Evolutionary conservation across 2,329 filamentous ascomycete genomes (phyloP).

Genomic region (Bretziella fagacearum): DNA sequence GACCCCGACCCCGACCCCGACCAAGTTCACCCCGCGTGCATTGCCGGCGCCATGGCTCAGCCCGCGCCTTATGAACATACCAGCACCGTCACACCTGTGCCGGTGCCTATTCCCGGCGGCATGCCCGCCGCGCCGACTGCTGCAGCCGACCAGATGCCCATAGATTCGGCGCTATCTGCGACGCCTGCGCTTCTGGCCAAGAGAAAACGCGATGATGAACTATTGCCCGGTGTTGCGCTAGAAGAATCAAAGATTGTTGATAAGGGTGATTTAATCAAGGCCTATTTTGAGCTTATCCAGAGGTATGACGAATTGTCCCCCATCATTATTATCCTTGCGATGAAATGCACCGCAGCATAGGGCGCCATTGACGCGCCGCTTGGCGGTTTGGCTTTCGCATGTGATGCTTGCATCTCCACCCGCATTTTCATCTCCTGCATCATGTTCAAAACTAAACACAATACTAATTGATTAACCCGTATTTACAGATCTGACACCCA

Average conservation of each 20-base stretch:
- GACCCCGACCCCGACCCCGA: not conserved
- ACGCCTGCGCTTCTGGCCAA: conserved; percentile 27
- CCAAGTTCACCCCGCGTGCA: not conserved
- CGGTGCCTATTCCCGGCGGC: conserved; percentile 6
- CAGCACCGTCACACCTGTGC: conserved; percentile 19
- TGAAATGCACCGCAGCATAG: not conserved
- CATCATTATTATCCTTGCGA: not conserved
- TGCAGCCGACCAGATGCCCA: conserved; percentile 6
- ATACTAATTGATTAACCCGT: not conserved
- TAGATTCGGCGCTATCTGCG: conserved; percentile 12
- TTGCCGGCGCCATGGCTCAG: conserved; percentile 27
- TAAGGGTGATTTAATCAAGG: conserved; percentile 24
- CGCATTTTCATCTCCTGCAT: not conserved
- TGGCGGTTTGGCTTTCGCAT: not conserved
- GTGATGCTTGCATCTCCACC: not conserved
- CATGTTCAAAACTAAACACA: not conserved
- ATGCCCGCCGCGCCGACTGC: not conserved
- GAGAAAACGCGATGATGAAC: conserved; percentile 40
- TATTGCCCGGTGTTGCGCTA: not conserved
- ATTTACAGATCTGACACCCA: conserved; percentile 32
- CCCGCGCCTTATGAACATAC: conserved; percentile 25
- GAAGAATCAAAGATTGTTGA: conserved; percentile 9
- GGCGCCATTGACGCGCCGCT: not conserved
- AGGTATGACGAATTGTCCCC: conserved; percentile 23
- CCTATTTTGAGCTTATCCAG: conserved; percentile 24